Base-by-base conservation (phyloP, 225 moss, liverwort and hornwort genomes). In the Pleurozium schreberi region DNA sequence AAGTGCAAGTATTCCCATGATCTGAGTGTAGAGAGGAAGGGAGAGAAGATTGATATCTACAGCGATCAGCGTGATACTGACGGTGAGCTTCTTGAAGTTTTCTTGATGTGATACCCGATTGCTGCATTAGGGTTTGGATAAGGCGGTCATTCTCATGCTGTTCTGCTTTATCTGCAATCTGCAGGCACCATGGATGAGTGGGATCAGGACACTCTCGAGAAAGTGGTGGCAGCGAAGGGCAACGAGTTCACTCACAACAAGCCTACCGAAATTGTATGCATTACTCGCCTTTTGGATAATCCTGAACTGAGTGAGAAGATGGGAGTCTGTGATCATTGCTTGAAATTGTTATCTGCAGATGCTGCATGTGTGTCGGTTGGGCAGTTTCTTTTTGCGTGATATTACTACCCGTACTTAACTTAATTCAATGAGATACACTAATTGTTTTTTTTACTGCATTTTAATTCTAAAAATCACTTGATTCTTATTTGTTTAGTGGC, bases 1-100 rank as follows among this genome's bases (percentile, higher is more conserved):
- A 97, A 99, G 92, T 99, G 99, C 96, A 99, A 97, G 91, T 97
- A 95, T 75, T 99, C 99, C n/a, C 97, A 99, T 45, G 99, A 99
- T 84, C 90, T 99, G 89, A 97, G 95, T 70, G 99, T 99, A 52
- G 99, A 99, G 89, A 92, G 99, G 47, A 99, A 99, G 89, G 99
- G 98, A 87, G 99, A 99, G 91, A 99, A 99, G 94, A 99, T 99
- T 84, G 97, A 99, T 86, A 95, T 99, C 61, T 99, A 99, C 94
- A 99, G 97, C 84, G 97, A 99, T 88, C 97, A 99, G 91, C 97
- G 97, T 28, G 96, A 99, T 83, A 8, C 36, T 50, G 89, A 91
- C 85, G 93, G 94, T 95, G 88, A 86, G 84, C 22, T 84, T n/a
- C 57, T 40, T 70, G 70, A 43, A 70, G 42, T 43, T 80, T 57